Conservation (phyloP, 257 asterid genomes). For the Avicennia marina region DNA sequence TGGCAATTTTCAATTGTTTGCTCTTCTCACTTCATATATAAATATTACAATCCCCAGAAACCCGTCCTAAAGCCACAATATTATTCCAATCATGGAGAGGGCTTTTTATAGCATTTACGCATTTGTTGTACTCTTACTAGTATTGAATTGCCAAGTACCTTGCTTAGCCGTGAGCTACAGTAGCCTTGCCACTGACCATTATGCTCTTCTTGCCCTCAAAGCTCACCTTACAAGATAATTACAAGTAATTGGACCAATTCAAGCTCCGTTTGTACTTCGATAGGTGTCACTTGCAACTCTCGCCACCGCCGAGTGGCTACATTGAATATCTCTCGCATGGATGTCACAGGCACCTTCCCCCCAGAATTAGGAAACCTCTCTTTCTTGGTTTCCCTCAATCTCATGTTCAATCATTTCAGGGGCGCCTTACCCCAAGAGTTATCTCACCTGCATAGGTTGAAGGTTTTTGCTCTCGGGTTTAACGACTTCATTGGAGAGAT, state of each 20-base stretch:
- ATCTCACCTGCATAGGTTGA: slow-evolving; percentile 5
- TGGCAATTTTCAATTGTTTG: too few species aligned
- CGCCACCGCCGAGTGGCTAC: slow-evolving; percentile 18
- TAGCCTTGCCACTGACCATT: slow-evolving; percentile 6
- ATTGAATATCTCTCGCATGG: slow-evolving; percentile 3
- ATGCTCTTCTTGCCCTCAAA: slow-evolving; percentile 16
- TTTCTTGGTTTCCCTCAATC: slow-evolving; percentile 17
- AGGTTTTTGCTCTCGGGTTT: not conserved
- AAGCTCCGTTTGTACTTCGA: slow-evolving; percentile 1
- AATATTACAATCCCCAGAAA: too few species aligned
- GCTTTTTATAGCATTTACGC: too few species aligned
- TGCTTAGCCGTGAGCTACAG: not conserved
- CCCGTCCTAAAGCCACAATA: too few species aligned
- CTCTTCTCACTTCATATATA: too few species aligned
- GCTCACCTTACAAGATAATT: not conserved
- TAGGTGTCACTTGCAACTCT: slow-evolving; percentile 12
- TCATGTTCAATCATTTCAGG: not conserved
- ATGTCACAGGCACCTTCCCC: slow-evolving; percentile 16
- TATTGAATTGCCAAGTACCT: not conserved
- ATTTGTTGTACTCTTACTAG: not conserved
- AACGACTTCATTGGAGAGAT: slow-evolving; percentile 16
- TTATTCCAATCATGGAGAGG: too few species aligned
- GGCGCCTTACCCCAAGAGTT: slow-evolving; percentile 5
- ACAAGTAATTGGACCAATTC: slow-evolving; percentile 12
- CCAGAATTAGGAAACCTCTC: slow-evolving; percentile 22